Evolutionary conservation across 257 asterid species (phyloP).

Genomic region (Lycium ferocissimum): DNA sequence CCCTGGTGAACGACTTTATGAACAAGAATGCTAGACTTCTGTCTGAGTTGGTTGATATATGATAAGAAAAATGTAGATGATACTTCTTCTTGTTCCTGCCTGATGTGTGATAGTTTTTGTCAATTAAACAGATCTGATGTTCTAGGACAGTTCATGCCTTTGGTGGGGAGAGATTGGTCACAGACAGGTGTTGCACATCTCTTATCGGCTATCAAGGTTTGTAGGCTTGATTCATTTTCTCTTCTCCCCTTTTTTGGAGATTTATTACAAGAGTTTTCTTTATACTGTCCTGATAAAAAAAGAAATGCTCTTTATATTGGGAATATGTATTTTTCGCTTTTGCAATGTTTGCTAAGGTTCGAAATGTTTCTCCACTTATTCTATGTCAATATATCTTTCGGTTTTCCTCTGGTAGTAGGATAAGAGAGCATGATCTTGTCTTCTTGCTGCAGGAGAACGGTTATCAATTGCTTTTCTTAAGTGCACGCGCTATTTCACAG

Average conservation of each 20-base stretch:
- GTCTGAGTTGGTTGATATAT: not conserved
- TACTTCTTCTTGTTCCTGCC: not conserved
- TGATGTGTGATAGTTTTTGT: conserved; percentile 4
- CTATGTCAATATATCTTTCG: conserved; percentile 10
- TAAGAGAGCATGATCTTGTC: conserved; percentile 10
- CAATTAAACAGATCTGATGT: conserved; percentile 68
- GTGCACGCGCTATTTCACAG: conserved; percentile 86
- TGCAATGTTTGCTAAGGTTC: not conserved
- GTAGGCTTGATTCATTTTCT: conserved; percentile 12
- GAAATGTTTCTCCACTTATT: not conserved
- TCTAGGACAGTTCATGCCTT: conserved; percentile 88
- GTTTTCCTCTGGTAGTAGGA: conserved; percentile 18
- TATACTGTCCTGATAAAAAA: not conserved
- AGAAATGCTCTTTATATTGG: not conserved
- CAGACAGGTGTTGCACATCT: conserved; percentile 85
- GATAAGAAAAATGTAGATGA: not conserved
- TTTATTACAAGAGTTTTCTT: not conserved
- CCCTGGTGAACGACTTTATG: not conserved
- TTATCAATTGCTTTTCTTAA: conserved; percentile 73
- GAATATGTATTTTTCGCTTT: not conserved
- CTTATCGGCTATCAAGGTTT: conserved; percentile 80
- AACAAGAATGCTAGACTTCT: not conserved
- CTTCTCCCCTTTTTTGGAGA: not conserved
- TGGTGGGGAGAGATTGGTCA: conserved; percentile 88
- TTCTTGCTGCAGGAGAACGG: conserved; percentile 75